Base-by-base conservation (phyloP, 345 rosid genomes). In the Physaria fendleri region DNA sequence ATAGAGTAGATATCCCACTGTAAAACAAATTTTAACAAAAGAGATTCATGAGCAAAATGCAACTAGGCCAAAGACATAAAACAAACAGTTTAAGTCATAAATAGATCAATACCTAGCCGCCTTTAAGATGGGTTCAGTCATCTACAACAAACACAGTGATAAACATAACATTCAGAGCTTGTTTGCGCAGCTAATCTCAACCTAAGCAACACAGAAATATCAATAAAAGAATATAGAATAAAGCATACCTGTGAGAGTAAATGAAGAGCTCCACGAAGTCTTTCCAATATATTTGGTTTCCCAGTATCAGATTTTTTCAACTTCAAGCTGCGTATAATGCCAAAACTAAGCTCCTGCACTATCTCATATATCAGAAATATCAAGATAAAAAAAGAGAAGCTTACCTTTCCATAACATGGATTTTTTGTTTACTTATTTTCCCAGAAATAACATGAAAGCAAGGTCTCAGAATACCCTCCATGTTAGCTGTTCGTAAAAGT, bases 71-170 rank as follows among this genome's bases (percentile, higher is more conserved):
- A 37, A 45, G 22, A 41, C 38, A 68, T 52, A 2, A 52, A 17
- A 54, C 22, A 59, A 59, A 59, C 5, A 12, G 4, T 3, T 11
- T 3, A 22, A 30, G 39, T 30, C 2, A 52, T 21, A 14, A 15
- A 44, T 9, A 24, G 39, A 46, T 14, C 13, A 30, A 77, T 79
- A 89, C 95, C 42, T 71, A 46, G 99, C 99, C 35, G 95, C 95
- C 78, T 80, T 87, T 64, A 93, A 62, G 71, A 93, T 87, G 13
- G 95, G 90, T 70, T 89, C 95, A 57, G 82, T 85, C 82, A 89
- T 85, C 99, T 89, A 89, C 74, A 77, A 64, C 35, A 61, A 33
- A 65, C 48, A 75, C 50, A 61, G n/a, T 13, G 34, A 47, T 39
- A 20, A 50, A n/a, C 16, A 69, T 9, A 33, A 58, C 15, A 22